Conservation (phyloP, 768 basidiomycete species). For the Suillus decipiens region DNA sequence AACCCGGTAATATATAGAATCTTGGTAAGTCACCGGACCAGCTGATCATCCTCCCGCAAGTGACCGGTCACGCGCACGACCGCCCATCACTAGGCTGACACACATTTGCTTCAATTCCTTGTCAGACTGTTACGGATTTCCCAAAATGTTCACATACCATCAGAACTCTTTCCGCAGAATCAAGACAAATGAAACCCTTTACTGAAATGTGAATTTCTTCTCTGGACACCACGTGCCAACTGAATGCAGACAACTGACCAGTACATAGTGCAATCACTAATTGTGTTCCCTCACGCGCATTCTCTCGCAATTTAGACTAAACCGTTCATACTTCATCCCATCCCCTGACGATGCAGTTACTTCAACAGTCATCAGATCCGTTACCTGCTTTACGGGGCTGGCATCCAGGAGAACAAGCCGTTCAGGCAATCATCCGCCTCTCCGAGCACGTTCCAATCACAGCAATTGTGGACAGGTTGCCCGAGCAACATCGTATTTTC, state of each 20-base stretch:
- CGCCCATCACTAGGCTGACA: too few relatives aligned
- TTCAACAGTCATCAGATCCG: constrained; percentile 5
- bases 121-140: too few relatives aligned
- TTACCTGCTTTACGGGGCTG: constrained; percentile 38
- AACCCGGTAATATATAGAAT: too few relatives aligned
- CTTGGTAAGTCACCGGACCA: too few relatives aligned
- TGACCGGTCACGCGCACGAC: too few relatives aligned
- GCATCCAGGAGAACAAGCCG: constrained; percentile 39
- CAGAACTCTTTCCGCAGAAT: not conserved
- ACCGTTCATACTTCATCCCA: not conserved
- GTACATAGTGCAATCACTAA: not conserved
- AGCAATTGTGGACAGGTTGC: constrained; percentile 26
- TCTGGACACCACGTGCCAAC: not conserved
- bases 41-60: too few relatives aligned
- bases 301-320: not conserved
- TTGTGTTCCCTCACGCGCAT: not conserved
- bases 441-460: constrained; percentile 25
- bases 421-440: constrained; percentile 29
- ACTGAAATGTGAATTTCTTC: not conserved
- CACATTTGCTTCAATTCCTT: too few relatives aligned
- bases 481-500: constrained; percentile 35
- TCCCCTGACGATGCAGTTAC: not conserved
- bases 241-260: not conserved
- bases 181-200: not conserved
- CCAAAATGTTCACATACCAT: not conserved